phyloP scores from a whole-genome alignment of 1,284 basidiomycete species.

The Trametes pubescens region DNA sequence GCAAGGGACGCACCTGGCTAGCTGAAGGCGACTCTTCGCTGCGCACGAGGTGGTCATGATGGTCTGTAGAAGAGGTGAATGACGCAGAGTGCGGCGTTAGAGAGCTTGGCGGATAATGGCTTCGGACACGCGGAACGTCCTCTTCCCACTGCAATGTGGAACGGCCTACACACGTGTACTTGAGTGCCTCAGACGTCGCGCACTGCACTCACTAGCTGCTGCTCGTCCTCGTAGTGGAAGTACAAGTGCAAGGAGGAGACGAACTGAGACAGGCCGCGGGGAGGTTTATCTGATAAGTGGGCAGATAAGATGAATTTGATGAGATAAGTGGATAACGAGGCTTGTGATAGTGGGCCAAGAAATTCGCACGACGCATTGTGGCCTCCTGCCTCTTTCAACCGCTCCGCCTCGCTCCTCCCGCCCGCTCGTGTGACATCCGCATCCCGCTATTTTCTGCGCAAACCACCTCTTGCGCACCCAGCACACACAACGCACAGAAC shows the following conservation, averaged over 20 bases:
- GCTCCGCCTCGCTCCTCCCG: neutral
- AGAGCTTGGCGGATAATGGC: constrained; percentile 9
- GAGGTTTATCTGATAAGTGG: neutral
- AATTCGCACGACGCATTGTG: constrained; percentile 28
- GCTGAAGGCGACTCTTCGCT: constrained; percentile 1
- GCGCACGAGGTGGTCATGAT: constrained; percentile 25
- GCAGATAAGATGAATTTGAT: constrained; percentile 12
- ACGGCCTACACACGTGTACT: constrained; percentile 4
- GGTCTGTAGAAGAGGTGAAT: constrained; percentile 12
- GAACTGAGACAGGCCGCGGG: neutral
- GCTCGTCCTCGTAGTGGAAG: neutral
- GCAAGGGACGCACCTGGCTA: constrained; percentile 13
- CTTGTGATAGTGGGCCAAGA: constrained; percentile 23
- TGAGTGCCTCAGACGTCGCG: neutral
- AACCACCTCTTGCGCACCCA: neutral
- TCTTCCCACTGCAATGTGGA: constrained; percentile 6
- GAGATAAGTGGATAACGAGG: constrained; percentile 16
- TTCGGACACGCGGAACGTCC: neutral
- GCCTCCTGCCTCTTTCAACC: constrained; percentile 3
- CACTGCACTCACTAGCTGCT: neutral
- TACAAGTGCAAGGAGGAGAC: neutral
- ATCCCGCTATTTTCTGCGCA: neutral
- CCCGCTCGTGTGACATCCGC: constrained; percentile 31
- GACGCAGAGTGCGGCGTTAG: constrained; percentile 29
- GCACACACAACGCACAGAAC: neutral